Percentiles rank a stretch among this genome's conserved stretches.
These are phyloP conservation scores for Mitragyna speciosa DNA, from an alignment of 257 asterid genomes.

Conservation along the genomic window DNA sequence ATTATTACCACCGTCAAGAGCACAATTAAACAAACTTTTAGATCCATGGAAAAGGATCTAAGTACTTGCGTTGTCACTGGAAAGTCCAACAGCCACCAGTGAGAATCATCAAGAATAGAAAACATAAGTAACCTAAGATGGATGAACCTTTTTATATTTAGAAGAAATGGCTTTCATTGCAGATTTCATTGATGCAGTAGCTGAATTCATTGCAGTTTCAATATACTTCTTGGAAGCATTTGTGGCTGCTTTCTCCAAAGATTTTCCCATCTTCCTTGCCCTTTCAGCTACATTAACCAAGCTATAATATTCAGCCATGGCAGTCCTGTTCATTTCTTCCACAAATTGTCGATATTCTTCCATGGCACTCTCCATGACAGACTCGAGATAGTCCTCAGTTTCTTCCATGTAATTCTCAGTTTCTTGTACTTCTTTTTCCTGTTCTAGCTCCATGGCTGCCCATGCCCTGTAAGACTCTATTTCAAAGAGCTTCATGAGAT, in stretches of 20 bases:
- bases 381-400: constrained; percentile 60
- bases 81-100: background rate
- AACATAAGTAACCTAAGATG: constrained; percentile 44
- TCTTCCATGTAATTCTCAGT: constrained; percentile 42
- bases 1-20: background rate
- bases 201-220: constrained; percentile 77
- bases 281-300: constrained; percentile 49
- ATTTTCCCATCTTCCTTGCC: constrained; percentile 58
- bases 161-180: constrained; percentile 58
- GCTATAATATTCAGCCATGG: constrained; percentile 45
- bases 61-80: background rate
- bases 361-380: constrained; percentile 90
- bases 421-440: constrained; percentile 34
- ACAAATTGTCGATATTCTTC: constrained; percentile 71
- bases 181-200: constrained; percentile 73
- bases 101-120: background rate
- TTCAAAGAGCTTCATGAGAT: constrained; percentile 77
- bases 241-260: constrained; percentile 59
- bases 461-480: constrained; percentile 84
- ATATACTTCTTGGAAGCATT: constrained; percentile 69
- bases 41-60: background rate
- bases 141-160: constrained; percentile 73
- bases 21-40: background rate
- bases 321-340: constrained; percentile 63
- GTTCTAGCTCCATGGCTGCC: constrained; percentile 75